These are phyloP conservation scores for Pyrenochaeta sp. DNA, from an alignment of 2,329 filamentous ascomycete species.

Conservation along the genomic window DNA sequence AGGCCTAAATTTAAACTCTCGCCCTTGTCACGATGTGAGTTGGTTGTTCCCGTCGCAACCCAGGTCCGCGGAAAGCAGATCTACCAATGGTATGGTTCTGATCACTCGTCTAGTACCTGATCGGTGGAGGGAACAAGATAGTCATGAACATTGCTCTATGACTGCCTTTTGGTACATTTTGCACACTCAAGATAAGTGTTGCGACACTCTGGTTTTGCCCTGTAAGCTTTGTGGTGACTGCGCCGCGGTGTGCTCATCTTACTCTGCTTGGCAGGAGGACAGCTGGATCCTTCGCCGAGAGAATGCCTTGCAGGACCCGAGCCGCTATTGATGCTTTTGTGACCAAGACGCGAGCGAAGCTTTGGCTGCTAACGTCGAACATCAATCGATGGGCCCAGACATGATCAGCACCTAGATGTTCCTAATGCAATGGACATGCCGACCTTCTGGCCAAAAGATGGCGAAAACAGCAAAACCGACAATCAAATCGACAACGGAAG, in stretches of 20 bases:
- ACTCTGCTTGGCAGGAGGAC: conserved; percentile 1
- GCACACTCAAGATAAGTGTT: too few species aligned
- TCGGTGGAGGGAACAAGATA: not conserved
- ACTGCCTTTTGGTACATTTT: too few species aligned
- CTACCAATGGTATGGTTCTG: not conserved
- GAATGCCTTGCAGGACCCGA: not conserved
- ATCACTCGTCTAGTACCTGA: not conserved
- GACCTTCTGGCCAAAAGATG: not conserved
- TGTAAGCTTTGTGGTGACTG: too few species aligned
- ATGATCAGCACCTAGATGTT: not conserved
- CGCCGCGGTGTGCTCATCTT: not conserved
- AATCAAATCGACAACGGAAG: too few species aligned
- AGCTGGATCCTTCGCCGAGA: not conserved
- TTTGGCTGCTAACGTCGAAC: not conserved
- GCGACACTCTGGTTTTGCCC: too few species aligned
- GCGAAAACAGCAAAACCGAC: too few species aligned
- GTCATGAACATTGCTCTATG: not conserved
- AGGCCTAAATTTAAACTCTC: not conserved
- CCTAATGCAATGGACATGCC: not conserved
- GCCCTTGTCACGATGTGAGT: not conserved
- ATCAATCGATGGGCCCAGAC: not conserved
- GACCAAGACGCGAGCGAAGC: not conserved
- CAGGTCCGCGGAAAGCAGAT: not conserved
- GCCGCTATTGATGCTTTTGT: not conserved
- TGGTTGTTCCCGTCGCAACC: not conserved